Conservation (phyloP, 345 rosid species). For the Dipteronia dyeriana region DNA sequence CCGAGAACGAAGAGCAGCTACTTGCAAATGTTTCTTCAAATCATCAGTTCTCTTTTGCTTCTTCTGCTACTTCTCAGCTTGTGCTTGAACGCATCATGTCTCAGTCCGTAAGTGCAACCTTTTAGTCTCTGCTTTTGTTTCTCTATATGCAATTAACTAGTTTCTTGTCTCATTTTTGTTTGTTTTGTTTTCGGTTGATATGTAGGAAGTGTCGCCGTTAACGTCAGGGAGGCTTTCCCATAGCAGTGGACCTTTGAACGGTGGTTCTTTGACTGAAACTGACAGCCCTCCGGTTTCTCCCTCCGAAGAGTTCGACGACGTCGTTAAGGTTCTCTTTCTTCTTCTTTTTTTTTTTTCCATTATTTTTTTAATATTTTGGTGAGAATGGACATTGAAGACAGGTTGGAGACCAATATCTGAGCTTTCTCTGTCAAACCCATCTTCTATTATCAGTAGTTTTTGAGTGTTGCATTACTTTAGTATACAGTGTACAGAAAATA, state of each 20-base stretch:
- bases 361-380: not conserved
- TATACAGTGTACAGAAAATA: slow-evolving; percentile 8
- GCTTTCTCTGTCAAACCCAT: slow-evolving; percentile 17
- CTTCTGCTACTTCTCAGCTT: slow-evolving; percentile 84
- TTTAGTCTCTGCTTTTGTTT: no score
- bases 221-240: slow-evolving; percentile 95
- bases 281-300: slow-evolving; percentile 91
- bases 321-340: slow-evolving; percentile 60
- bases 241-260: slow-evolving; percentile 85
- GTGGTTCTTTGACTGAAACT: slow-evolving; percentile 53
- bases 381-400: slow-evolving; percentile 21
- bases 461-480: slow-evolving; percentile 5
- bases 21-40: not conserved
- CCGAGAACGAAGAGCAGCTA: slow-evolving; percentile 37
- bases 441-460: slow-evolving; percentile 11
- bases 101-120: slow-evolving; percentile 59
- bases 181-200: not conserved
- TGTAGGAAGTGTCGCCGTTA: slow-evolving; percentile 90
- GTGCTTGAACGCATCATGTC: slow-evolving; percentile 97
- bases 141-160: not conserved
- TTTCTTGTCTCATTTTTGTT: not conserved
- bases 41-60: slow-evolving; percentile 62
- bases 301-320: slow-evolving; percentile 86
- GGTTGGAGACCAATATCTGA: slow-evolving; percentile 22
- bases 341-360: not conserved